Conservation (phyloP, 331 rosid genomes). For the Phaseolus coccineus region DNA sequence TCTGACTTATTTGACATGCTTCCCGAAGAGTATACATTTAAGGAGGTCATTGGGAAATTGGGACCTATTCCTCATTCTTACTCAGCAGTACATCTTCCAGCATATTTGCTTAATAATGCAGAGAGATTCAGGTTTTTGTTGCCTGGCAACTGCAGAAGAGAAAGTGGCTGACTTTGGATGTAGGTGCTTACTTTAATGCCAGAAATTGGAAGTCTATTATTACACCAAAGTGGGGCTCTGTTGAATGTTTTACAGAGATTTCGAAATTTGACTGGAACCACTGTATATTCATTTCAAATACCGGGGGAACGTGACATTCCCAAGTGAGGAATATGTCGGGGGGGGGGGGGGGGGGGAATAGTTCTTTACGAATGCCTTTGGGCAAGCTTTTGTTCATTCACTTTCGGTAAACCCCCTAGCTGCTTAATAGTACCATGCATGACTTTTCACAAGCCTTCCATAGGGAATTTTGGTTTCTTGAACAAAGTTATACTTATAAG, state of each 20-base stretch:
- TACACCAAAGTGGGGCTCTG: constrained; percentile 35
- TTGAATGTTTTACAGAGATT: constrained; percentile 51
- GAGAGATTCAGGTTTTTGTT: constrained; percentile 71
- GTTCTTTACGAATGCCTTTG: constrained; percentile 25
- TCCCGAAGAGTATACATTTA: constrained; percentile 90
- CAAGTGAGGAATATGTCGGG: constrained; percentile 36
- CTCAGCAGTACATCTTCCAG: constrained; percentile 92
- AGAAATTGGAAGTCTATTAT: constrained; percentile 44
- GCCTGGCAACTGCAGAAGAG: constrained; percentile 93
- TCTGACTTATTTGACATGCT: constrained; percentile 90
- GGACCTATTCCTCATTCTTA: constrained; percentile 87
- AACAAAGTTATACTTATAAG: constrained; percentile 35
- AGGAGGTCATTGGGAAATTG: constrained; percentile 89
- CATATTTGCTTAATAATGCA: constrained; percentile 77
- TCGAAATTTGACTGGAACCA: constrained; percentile 43
- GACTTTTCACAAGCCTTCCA: constrained; percentile 54
- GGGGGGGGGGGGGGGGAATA: too few relatives aligned
- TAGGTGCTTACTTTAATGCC: constrained; percentile 15
- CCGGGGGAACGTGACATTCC: constrained; percentile 49
- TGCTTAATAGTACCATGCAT: constrained; percentile 43
- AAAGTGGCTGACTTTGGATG: constrained; percentile 72
- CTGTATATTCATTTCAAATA: constrained; percentile 42
- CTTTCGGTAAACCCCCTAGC: constrained; percentile 45
- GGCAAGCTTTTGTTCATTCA: constrained; percentile 52
- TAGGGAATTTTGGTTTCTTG: constrained; percentile 53